Base-by-base conservation (phyloP, 495 filamentous ascomycete genomes). In the Durotheca rogersii region DNA sequence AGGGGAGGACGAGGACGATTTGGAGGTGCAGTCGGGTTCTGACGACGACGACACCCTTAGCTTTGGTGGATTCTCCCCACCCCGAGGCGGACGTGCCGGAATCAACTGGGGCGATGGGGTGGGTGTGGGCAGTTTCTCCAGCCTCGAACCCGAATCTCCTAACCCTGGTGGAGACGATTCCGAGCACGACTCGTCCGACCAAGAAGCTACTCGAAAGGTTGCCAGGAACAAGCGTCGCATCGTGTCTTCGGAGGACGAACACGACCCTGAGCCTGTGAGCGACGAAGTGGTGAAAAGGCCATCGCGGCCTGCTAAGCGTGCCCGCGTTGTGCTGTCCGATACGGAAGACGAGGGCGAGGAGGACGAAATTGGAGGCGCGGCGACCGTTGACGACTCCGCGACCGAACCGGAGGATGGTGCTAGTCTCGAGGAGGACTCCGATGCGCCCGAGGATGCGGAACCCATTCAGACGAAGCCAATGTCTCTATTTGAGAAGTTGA, bases 191-290 rank as follows among this genome's bases (percentile, higher is more conserved):
- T 12, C 23, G 17, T 53, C 52, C 2, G 25, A 51, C 14, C 51
- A 51, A 21, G 58, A 60, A 39, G 35, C 33, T 12, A 19, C 33
- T 18, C 38, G 19, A 32, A 36, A 33, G 15, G 31, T 34, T 7
- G 27, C 2, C 15, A 52, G 55, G 35, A 47, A 16, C 18, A 65
- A 65, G 27, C 62, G 62, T 33, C 54, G 44, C 18, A 65, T 65
- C 7, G 40, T 65, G 10, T 47, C 38, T 35, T 65, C 62, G 7
- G 62, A 65, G 32, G 59, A 65, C 12, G 56, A 56, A 33, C n/a
- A 51, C 19, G 47, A 55, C 1, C 4, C 27, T 31, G 42, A 44
- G 38, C 45, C 44, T 7, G 18, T 33, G 16, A 4, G 9, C 4
- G 47, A 43, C 3, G 20, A 23, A 31, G 29, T 34, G 2, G 30